These are phyloP conservation scores for Eucalyptus curtisii DNA, from an alignment of 345 rosid species.

Conservation along the genomic window DNA sequence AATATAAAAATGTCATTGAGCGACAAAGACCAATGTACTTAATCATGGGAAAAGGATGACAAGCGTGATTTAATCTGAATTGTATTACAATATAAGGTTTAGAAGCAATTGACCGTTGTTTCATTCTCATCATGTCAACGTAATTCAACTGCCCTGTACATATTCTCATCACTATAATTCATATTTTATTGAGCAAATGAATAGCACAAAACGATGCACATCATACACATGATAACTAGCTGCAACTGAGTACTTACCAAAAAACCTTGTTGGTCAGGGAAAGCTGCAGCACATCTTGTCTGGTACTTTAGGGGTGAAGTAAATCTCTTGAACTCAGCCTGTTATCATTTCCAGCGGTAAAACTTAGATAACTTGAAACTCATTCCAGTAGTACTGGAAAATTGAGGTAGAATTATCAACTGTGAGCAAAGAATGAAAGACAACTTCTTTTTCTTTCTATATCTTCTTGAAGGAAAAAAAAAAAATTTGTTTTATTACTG, in stretches of 20 bases:
- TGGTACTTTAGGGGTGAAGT: conserved; percentile 87
- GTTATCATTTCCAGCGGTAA: neutral
- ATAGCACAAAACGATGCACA: neutral
- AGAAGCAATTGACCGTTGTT: neutral
- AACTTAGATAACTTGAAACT: neutral
- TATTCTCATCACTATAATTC: neutral
- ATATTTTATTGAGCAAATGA: neutral
- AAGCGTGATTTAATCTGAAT: neutral
- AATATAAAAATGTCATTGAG: neutral
- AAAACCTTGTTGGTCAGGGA: conserved; percentile 99
- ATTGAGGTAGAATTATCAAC: neutral
- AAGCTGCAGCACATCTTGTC: conserved; percentile 94
- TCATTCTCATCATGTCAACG: neutral
- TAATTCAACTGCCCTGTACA: neutral
- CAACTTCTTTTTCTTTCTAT: neutral
- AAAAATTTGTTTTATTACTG: neutral
- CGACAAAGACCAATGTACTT: neutral
- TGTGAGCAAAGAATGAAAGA: neutral
- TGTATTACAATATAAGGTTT: neutral
- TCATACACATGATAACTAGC: neutral
- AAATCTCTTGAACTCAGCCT: conserved; percentile 88
- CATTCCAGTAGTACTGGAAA: neutral
- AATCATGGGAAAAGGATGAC: neutral
- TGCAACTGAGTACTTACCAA: conserved; percentile 33
- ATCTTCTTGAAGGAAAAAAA: neutral